Percentiles rank a stretch among this genome's conserved stretches.
Evolutionary conservation across 2,329 filamentous ascomycete species (phyloP).

Genomic region (Fusarium sp.): DNA sequence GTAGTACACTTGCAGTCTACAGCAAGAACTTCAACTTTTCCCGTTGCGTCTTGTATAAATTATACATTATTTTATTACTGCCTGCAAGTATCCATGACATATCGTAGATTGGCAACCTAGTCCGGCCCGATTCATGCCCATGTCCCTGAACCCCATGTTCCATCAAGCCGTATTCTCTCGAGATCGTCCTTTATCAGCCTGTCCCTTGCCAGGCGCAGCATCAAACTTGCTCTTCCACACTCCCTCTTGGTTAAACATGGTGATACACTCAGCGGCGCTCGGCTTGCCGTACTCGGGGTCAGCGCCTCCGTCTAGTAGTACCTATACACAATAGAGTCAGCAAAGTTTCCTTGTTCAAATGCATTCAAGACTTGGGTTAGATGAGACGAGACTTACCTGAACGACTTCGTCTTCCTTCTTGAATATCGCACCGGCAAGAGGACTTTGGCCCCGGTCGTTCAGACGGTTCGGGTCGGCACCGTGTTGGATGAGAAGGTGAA

Average conservation of each 20-base stretch:
- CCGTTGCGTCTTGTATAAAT: background rate
- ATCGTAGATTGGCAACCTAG: background rate
- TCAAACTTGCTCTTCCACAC: conserved; percentile 60
- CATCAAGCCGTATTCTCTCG: background rate
- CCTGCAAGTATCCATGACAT: background rate
- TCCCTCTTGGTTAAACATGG: conserved; percentile 61
- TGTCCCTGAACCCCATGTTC: background rate
- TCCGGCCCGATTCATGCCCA: background rate
- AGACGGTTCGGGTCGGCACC: conserved; percentile 72
- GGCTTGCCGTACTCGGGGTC: conserved; percentile 62
- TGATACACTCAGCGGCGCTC: conserved; percentile 57
- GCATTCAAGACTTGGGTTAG: background rate
- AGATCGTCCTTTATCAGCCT: conserved; percentile 9
- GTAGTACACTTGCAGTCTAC: background rate
- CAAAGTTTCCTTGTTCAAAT: background rate
- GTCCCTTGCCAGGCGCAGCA: conserved; percentile 56
- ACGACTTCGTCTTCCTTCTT: conserved; percentile 73
- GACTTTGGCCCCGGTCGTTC: conserved; percentile 73
- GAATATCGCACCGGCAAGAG: conserved; percentile 75
- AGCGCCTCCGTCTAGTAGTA: conserved; percentile 59
- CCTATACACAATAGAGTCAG: conserved; percentile 42
- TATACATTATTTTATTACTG: background rate
- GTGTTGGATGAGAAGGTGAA: conserved; percentile 65
- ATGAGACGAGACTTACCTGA: conserved; percentile 50
- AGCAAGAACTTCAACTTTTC: background rate